Base-by-base conservation (phyloP, 2,329 filamentous ascomycete species). In the Claviceps monticola region DNA sequence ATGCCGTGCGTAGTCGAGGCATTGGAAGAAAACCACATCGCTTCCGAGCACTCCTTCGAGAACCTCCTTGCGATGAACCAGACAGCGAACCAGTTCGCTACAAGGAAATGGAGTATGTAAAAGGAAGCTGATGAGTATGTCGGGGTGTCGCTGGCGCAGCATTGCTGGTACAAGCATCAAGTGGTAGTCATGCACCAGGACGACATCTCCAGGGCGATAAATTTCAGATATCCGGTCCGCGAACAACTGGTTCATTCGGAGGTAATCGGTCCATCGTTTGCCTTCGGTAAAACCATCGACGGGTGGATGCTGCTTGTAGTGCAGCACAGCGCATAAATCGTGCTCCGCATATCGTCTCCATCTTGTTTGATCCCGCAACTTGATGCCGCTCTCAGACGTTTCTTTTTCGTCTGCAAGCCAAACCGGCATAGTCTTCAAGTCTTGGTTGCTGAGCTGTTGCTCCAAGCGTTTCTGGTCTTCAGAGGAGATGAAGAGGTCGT, bases 141-240 rank as follows among this genome's bases (percentile, higher is more conserved):
- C 86, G 3, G 88, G 87, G 17, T 89, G 74, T 43, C 84, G 81
- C 66, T 95, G 88, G 48, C 91, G 84, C 54, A 97, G 73, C 70
- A 96, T 80, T 66, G 82, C 88, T 2, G 91, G 91, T 2, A 97
- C 76, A 34, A 97, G 75, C 66, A 96, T 82, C 50, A 97, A 77
- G 64, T 95, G 89, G 67, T 95, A 96, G 68, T 96, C 91, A 65
- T 96, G 91, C 49, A 97, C 82, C 65, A 94, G 80, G 51, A 97
- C 80, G 50, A 95, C 81, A 65, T 97, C 91, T 43, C 91, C 91
- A 0, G 89, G 88, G 65, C 87, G 88, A 74, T 96, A 96, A 50
- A 84, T 76, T 62, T 90, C 82, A 54, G 91, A 74, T 59, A 97
- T 95, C 57, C 83, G 82, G 64, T 95, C 84, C 52, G 90, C 90